These are phyloP conservation scores for Teratosphaeriaceae sp. DNA, from an alignment of 2,329 filamentous ascomycete species.

Conservation along the genomic window DNA sequence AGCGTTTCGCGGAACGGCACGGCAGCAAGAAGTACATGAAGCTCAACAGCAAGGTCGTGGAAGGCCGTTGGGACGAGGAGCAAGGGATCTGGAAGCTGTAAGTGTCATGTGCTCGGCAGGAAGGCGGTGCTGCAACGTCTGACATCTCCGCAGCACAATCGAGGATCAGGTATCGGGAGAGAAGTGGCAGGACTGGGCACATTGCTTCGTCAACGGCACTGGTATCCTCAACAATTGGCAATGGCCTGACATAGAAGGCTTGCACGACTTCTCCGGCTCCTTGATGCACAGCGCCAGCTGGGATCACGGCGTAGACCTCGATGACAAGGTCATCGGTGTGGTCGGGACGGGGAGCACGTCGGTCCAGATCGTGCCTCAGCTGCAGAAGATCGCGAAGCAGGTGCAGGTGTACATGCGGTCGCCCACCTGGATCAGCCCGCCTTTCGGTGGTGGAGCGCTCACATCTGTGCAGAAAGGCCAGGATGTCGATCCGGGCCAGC, in stretches of 20 bases:
- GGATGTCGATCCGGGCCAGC: conserved; percentile 20
- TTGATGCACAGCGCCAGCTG: conserved; percentile 31
- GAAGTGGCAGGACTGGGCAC: conserved; percentile 19
- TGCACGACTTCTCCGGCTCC: conserved; percentile 29
- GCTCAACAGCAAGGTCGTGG: conserved; percentile 31
- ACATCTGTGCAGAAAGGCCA: conserved; percentile 20
- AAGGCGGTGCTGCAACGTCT: conserved; percentile 8
- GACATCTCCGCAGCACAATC: conserved; percentile 31
- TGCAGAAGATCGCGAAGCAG: conserved; percentile 31
- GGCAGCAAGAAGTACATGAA: conserved; percentile 33
- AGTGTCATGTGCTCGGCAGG: not conserved
- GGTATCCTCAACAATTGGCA: conserved; percentile 21
- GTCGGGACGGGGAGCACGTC: conserved; percentile 30
- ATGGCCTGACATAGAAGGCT: conserved; percentile 31
- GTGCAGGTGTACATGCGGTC: conserved; percentile 31
- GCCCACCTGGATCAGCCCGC: conserved; percentile 34
- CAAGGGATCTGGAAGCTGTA: conserved; percentile 5
- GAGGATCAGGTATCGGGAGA: conserved; percentile 14
- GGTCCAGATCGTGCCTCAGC: conserved; percentile 32
- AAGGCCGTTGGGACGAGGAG: conserved; percentile 33
- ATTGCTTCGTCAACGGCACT: conserved; percentile 31
- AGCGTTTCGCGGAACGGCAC: conserved; percentile 32
- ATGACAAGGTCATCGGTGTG: conserved; percentile 23
- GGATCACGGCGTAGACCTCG: conserved; percentile 23
- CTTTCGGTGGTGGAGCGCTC: conserved; percentile 31